Evolutionary conservation across 331 rosid species (phyloP).

Genomic region (Stylosanthes scabra): DNA sequence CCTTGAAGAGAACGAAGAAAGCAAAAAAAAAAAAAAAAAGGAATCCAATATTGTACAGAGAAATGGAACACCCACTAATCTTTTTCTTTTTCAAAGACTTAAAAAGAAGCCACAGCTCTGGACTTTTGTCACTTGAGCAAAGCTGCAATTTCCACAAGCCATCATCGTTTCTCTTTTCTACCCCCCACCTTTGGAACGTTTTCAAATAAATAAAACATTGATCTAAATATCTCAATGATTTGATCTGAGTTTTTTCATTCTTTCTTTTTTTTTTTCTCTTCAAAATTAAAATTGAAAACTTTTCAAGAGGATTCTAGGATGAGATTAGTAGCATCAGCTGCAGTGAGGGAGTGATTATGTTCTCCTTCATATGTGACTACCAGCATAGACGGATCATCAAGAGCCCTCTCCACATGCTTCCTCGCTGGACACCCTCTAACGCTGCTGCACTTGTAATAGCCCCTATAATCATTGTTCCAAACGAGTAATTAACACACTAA

Average conservation of each 20-base stretch:
- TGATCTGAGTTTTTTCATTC: neutral
- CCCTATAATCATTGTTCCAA: constrained; percentile 51
- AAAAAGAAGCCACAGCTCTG: constrained; percentile 19
- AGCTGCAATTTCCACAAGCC: constrained; percentile 42
- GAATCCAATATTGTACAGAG: constrained; percentile 55
- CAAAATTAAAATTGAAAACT: constrained; percentile 4
- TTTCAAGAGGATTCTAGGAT: constrained; percentile 71
- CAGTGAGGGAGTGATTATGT: constrained; percentile 70
- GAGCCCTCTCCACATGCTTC: constrained; percentile 82
- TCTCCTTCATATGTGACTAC: constrained; percentile 87
- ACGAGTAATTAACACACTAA: constrained; percentile 7
- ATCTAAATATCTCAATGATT: neutral
- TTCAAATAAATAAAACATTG: neutral
- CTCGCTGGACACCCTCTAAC: constrained; percentile 89
- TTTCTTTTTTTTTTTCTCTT: too few relatives aligned
- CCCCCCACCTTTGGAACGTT: constrained; percentile 5
- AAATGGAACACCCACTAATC: constrained; percentile 48
- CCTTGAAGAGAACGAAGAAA: constrained; percentile 32
- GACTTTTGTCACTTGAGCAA: constrained; percentile 37
- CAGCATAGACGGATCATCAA: constrained; percentile 78
- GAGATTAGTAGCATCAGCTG: constrained; percentile 61
- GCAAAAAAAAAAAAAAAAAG: constrained; percentile 2
- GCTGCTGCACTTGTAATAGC: constrained; percentile 91
- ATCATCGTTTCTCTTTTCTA: neutral
- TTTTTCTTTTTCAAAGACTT: constrained; percentile 50